Evolutionary conservation across 176 grass and related monocot genomes (phyloP), one percentile per base, ranked within the genome.

Genomic region (Juncus inflexus): DNA sequence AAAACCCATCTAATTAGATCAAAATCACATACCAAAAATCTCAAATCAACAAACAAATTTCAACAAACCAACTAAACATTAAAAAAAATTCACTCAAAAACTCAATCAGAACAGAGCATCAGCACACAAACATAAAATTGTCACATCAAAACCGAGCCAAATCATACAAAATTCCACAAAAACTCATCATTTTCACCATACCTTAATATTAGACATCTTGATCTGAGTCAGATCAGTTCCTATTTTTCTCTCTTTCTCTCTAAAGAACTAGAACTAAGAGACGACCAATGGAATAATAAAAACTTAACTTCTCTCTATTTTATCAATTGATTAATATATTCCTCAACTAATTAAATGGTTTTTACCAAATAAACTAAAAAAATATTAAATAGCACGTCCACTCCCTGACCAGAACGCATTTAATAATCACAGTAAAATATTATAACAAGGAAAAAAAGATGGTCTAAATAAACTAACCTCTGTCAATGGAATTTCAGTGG

Each of bases 191-290:
- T 71, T 13, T 58, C 12, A 9, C 5, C 38, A 12, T 57, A 71
- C 67, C 67, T 71, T 71, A 37, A 71, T 71, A 40, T 50, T 61
- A 28, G 63, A 62, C 74, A 77, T 77, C 74, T 77, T 63, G 74
- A 60, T 60, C 56, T 66, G 16, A 59, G 49, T 68, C 54, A 66
- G 52, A 71, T 71, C 67, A 71, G 67, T 35, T 58, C n/a, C 38
- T 57, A 2, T 35, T 52, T 59, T 1, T 69, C 50, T 55, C 53
- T 71, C 54, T 61, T 40, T 51, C 69, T 49, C 60, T 59, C 69
- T 49, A 38, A 12, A 6, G 12, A 35, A 47, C 72, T 75, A 12
- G 61, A 77, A 58, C 39, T 67, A 66, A 77, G 63, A 15, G 42
- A 77, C 54, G 74, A 68, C 62, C 74, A 65, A 58, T 7, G 40